Base-by-base conservation (phyloP, 2,329 filamentous ascomycete species). In the Nothopassalora personata region DNA sequence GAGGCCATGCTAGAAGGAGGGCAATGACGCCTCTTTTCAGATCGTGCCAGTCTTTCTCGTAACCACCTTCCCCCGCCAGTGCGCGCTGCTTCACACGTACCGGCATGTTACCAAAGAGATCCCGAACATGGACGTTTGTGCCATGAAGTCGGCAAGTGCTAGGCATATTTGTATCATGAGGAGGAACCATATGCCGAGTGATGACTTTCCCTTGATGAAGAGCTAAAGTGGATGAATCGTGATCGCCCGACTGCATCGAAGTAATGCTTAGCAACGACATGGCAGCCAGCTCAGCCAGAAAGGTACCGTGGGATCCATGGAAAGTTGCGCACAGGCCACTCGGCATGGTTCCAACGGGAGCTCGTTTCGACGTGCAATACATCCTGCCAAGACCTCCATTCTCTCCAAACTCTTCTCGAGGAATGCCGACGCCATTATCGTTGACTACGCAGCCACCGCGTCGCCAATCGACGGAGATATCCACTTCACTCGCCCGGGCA, bases 101-200 rank as follows among this genome's bases (percentile, higher is more conserved):
- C 0, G 93, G 91, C 84, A 97, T 90, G 59, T 86, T 88, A 0
- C 92, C 91, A 74, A 97, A 97, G 0, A 97, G 77, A 71, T 96
- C 87, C 57, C 86, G 84, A 5, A 96, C 87, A 0, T 81, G 81
- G 1, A 93, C 85, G 30, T 84, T 83, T 0, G 92, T 96, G 4
- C 93, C 93, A 36, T 49, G 45, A 19, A 51, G 10, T 15, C 10
- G 18, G 15, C 51, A n/a, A 27, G 51, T n/a, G 49, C 10, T 51
- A 5, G 57, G 54, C 5, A 56, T 3, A 11, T 33, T 39, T 6
- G 58, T 36, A 45, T 31, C n/a, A 10, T 51, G 5, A n/a, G n/a
- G 39, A 43, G 39, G 39, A 57, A 45, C 19, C 30, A 27, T 28
- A 48, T 88, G 80, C 30, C 90, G 83, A 51, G 83, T 78, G 34